Percentiles rank a stretch among this genome's conserved stretches.
phyloP scores from a whole-genome alignment of 129 eudicot genomes.

The Tagetes erecta region DNA sequence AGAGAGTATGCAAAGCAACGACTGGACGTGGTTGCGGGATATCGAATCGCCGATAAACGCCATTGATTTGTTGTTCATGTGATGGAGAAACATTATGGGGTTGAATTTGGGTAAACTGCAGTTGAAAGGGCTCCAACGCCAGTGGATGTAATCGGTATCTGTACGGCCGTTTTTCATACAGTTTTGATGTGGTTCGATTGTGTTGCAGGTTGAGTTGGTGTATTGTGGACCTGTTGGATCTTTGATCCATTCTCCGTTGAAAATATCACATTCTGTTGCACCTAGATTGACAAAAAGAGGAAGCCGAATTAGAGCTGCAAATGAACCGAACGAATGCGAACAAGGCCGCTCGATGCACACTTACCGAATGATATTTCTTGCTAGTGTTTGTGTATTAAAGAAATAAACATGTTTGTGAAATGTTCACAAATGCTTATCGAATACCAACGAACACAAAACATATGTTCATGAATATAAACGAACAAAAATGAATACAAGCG shows the following conservation, averaged over 20 bases:
- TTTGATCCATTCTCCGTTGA: conserved; percentile 68
- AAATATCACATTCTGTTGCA: conserved; percentile 58
- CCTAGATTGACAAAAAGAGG: conserved; percentile 5
- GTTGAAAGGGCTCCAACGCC: conserved; percentile 80
- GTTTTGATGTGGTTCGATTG: conserved; percentile 78
- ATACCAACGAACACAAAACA: too few relatives aligned
- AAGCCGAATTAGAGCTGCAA: background rate
- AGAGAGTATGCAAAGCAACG: conserved; percentile 77
- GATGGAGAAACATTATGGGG: conserved; percentile 47
- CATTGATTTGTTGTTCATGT: conserved; percentile 61
- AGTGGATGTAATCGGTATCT: conserved; percentile 59
- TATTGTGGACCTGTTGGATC: conserved; percentile 61
- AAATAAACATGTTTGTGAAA: too few relatives aligned
- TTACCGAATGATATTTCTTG: too few relatives aligned
- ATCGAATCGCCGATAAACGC: conserved; percentile 94
- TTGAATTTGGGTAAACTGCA: conserved; percentile 57
- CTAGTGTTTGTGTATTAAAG: too few relatives aligned
- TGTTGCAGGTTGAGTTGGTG: conserved; percentile 60
- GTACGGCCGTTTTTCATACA: conserved; percentile 86
- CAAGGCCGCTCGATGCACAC: too few relatives aligned
- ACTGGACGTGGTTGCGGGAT: conserved; percentile 86
- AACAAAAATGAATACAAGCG: too few relatives aligned
- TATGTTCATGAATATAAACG: too few relatives aligned
- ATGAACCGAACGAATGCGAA: too few relatives aligned
- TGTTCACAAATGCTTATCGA: too few relatives aligned